These are phyloP conservation scores for Gremmenia infestans DNA, from an alignment of 2,329 filamentous ascomycete species.

Conservation along the genomic window DNA sequence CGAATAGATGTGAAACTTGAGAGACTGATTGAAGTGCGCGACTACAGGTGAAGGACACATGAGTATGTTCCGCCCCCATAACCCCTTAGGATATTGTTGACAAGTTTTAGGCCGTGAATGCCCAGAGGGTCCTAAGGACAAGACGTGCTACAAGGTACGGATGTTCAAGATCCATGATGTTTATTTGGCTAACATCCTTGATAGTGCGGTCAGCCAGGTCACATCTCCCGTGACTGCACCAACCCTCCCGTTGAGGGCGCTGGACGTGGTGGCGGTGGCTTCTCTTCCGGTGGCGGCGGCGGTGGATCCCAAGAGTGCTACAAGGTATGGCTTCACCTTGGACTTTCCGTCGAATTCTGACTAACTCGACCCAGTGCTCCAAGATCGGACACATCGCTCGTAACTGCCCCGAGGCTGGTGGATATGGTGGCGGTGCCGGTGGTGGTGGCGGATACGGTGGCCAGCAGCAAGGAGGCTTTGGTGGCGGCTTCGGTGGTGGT, in stretches of 20 bases:
- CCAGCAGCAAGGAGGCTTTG: conserved; percentile 30
- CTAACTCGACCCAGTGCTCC: conserved; percentile 58
- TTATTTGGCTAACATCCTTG: not conserved
- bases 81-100: conserved; percentile 17
- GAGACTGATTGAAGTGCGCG: conserved; percentile 30
- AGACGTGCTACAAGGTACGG: conserved; percentile 60
- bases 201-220: conserved; percentile 72
- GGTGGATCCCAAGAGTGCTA: conserved; percentile 71
- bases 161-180: too few relatives aligned
- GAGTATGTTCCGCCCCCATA: conserved; percentile 49
- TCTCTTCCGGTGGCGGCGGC: conserved; percentile 39
- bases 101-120: conserved; percentile 71
- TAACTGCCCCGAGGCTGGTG: conserved; percentile 69
- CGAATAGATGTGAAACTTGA: not conserved
- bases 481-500: conserved; percentile 40
- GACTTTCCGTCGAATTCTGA: conserved; percentile 2
- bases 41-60: conserved; percentile 63
- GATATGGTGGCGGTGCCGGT: conserved; percentile 35
- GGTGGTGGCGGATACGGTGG: conserved; percentile 37
- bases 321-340: conserved; percentile 46
- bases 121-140: conserved; percentile 83
- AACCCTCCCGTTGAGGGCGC: conserved; percentile 31
- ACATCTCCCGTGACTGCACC: conserved; percentile 75
- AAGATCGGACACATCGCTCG: conserved; percentile 95
- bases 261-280: conserved; percentile 25